phyloP scores from a whole-genome alignment of 192 early-diverging fungal genomes.

The Podila epicladia region DNA sequence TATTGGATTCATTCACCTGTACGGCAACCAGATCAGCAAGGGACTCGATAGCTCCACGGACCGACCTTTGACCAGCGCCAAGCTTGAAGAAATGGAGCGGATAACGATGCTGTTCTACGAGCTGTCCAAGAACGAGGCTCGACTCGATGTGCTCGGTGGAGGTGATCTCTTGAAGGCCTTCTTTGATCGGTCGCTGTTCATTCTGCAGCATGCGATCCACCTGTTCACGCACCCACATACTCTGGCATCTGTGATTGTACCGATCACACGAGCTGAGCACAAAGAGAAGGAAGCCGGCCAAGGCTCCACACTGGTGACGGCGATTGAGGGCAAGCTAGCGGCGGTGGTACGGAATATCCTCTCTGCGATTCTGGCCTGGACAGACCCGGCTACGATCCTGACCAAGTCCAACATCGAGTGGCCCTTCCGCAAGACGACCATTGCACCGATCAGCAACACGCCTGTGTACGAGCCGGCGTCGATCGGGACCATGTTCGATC shows the following conservation, averaged over 20 bases:
- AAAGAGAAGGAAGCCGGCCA: conserved; percentile 27
- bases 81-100: conserved; percentile 61
- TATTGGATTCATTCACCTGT: conserved; percentile 59
- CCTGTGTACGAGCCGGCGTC: conserved; percentile 39
- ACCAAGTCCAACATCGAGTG: conserved; percentile 46
- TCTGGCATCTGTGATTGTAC: conserved; percentile 31
- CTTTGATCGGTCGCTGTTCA: conserved; percentile 37
- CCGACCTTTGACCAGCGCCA: conserved; percentile 44
- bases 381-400: conserved; percentile 44
- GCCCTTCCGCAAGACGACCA: conserved; percentile 52
- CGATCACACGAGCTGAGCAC: conserved; percentile 33
- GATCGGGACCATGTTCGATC: conserved; percentile 54
- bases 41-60: conserved; percentile 54
- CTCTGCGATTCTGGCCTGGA: conserved; percentile 44
- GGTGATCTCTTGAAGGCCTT: conserved; percentile 36
- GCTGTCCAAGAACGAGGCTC: conserved; percentile 51
- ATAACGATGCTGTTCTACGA: conserved; percentile 63
- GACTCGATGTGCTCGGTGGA: conserved; percentile 21
- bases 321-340: conserved; percentile 37
- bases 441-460: conserved; percentile 45
- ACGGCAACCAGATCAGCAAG: conserved; percentile 54
- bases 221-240: conserved; percentile 51
- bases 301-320: conserved; percentile 13
- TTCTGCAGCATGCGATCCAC: conserved; percentile 47
- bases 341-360: conserved; percentile 48